Conservation (phyloP, 148 eudicot genomes). For the Diospyros lotus region DNA sequence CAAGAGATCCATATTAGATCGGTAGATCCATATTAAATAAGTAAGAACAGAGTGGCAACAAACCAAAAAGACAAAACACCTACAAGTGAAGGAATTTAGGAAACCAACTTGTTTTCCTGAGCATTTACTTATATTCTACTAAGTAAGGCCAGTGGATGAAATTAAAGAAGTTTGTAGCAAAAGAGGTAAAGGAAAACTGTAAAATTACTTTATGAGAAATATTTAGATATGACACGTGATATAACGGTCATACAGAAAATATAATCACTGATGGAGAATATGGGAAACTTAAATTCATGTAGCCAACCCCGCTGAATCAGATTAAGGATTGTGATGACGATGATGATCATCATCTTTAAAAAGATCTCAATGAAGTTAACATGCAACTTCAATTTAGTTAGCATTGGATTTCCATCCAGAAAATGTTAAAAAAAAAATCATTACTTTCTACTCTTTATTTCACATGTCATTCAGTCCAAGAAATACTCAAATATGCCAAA, state of each 20-base stretch:
- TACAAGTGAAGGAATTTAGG: not conserved
- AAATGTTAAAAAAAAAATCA: not conserved
- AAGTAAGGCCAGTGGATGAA: too few relatives aligned
- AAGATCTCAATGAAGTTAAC: not conserved
- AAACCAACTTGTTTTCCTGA: not conserved
- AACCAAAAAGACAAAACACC: not conserved
- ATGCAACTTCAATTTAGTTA: not conserved
- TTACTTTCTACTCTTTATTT: not conserved
- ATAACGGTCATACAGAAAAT: too few relatives aligned
- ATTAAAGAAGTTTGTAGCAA: too few relatives aligned
- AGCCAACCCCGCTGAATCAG: too few relatives aligned
- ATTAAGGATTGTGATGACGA: too few relatives aligned
- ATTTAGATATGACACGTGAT: too few relatives aligned
- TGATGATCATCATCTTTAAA: not conserved
- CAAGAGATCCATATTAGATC: conserved; percentile 2
- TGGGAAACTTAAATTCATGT: too few relatives aligned
- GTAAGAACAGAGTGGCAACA: not conserved
- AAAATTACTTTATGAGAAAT: too few relatives aligned
- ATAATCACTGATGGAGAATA: too few relatives aligned
- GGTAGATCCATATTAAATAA: not conserved
- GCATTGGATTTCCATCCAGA: not conserved
- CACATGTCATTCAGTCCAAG: too few relatives aligned
- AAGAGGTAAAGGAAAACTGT: too few relatives aligned
- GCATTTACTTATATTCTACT: not conserved
- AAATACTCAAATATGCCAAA: too few relatives aligned